Evolutionary conservation across 2,329 filamentous ascomycete species (phyloP).

Genomic region (Sporothrix brasiliensis): DNA sequence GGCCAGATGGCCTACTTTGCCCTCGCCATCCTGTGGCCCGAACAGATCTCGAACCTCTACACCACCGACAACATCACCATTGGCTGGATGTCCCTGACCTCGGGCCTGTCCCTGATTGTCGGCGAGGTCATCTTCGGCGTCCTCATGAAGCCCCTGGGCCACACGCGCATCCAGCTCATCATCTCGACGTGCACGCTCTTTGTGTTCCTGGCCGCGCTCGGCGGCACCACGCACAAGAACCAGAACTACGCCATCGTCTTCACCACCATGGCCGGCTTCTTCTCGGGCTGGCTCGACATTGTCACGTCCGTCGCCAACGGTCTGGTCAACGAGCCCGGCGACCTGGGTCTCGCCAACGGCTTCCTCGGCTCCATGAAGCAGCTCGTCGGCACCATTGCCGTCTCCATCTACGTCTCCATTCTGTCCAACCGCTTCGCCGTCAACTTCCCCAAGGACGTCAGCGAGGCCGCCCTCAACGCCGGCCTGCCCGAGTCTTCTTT

Average conservation of each 20-base stretch:
- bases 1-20: conserved; percentile 47
- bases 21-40: conserved; percentile 46
- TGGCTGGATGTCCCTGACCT: conserved; percentile 30
- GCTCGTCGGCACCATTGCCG: conserved; percentile 30
- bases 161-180: conserved; percentile 31
- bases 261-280: conserved; percentile 33
- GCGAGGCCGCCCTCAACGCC: conserved; percentile 18
- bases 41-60: conserved; percentile 42
- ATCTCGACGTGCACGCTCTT: conserved; percentile 24
- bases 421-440: conserved; percentile 28
- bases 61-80: conserved; percentile 31
- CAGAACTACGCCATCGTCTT: conserved; percentile 30
- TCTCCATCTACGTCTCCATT: conserved; percentile 32
- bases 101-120: conserved; percentile 22
- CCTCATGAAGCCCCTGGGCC: conserved; percentile 27
- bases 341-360: conserved; percentile 34
- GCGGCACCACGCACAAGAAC: conserved; percentile 28
- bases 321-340: conserved; percentile 32
- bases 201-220: conserved; percentile 31
- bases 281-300: conserved; percentile 34
- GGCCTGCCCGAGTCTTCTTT: conserved; percentile 29
- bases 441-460: conserved; percentile 27
- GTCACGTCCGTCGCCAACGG: conserved; percentile 32
- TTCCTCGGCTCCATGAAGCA: conserved; percentile 34
- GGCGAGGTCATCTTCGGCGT: conserved; percentile 28